Conservation (phyloP, 2,329 filamentous ascomycete species). For the Scopulariopsis brevicaulis region DNA sequence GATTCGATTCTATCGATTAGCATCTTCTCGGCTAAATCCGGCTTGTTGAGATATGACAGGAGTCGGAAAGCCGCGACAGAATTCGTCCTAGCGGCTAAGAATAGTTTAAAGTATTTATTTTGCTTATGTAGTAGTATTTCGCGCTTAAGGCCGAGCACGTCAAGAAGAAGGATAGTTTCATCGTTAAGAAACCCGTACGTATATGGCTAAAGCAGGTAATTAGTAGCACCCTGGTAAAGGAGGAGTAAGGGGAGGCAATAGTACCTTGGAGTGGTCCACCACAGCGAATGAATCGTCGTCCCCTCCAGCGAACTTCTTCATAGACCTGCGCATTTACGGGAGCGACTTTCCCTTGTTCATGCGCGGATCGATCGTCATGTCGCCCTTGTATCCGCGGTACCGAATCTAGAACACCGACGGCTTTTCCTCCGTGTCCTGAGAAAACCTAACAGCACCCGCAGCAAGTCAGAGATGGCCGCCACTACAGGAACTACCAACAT, state of each 20-base stretch:
- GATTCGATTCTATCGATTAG: slow-evolving; percentile 22
- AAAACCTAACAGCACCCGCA: slow-evolving; percentile 26
- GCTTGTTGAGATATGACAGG: slow-evolving; percentile 18
- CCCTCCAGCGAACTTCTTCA: slow-evolving; percentile 27
- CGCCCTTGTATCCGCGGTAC: slow-evolving; percentile 29
- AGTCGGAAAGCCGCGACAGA: slow-evolving; percentile 20
- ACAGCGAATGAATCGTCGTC: slow-evolving; percentile 23
- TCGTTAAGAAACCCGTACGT: slow-evolving; percentile 27
- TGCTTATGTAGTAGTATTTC: slow-evolving; percentile 21
- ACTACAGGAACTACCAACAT: slow-evolving; percentile 11
- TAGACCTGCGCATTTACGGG: slow-evolving; percentile 20
- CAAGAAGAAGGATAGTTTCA: slow-evolving; percentile 25
- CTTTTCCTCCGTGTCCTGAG: slow-evolving; percentile 18
- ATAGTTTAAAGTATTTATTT: slow-evolving; percentile 19
- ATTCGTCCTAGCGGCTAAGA: slow-evolving; percentile 15
- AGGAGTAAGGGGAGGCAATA: not conserved
- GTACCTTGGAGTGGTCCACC: slow-evolving; percentile 26
- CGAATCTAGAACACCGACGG: slow-evolving; percentile 28
- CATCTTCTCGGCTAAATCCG: slow-evolving; percentile 22
- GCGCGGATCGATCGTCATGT: slow-evolving; percentile 22
- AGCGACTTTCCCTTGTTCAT: slow-evolving; percentile 10
- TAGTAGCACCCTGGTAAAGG: not conserved
- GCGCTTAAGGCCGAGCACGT: slow-evolving; percentile 20
- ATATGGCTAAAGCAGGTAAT: slow-evolving; percentile 19
- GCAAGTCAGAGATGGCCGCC: slow-evolving; percentile 10